A percentile compares a stretch with the other conserved stretches of the same genome.
Evolutionary conservation across 805 yeast species (phyloP).

Genomic region (Candida nemodendra): DNA sequence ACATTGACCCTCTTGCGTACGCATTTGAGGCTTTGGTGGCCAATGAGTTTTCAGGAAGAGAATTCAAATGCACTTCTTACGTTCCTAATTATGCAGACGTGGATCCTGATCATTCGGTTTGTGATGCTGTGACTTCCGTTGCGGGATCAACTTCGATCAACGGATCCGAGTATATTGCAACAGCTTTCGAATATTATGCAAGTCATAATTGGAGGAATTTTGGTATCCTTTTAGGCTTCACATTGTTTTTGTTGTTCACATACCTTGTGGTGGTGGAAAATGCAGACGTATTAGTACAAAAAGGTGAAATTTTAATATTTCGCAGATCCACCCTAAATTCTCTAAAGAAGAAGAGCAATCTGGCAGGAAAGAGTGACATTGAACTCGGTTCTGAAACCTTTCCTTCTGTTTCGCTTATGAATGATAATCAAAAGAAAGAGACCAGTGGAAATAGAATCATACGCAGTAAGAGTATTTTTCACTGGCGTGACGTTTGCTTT

Average conservation of each 20-base stretch:
- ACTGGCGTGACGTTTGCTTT: constrained; percentile 70
- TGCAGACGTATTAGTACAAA: constrained; percentile 57
- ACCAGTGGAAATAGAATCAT: constrained; percentile 29
- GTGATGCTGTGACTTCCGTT: no score
- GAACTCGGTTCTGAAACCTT: constrained; percentile 16
- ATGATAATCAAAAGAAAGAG: constrained; percentile 3
- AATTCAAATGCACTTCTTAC: constrained; percentile 41
- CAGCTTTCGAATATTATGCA: constrained; percentile 48
- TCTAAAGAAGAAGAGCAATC: constrained; percentile 35
- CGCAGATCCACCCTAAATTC: constrained; percentile 43
- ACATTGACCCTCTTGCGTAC: constrained; percentile 57
- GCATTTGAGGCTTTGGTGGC: constrained; percentile 55
- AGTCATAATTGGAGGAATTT: constrained; percentile 76
- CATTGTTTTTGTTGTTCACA: constrained; percentile 48
- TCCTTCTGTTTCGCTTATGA: neutral
- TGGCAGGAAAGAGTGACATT: constrained; percentile 19
- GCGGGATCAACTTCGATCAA: no score
- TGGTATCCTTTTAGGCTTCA: constrained; percentile 59
- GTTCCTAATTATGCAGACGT: no score
- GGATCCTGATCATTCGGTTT: no score
- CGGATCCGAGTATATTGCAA: no score
- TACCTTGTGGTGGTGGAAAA: constrained; percentile 54
- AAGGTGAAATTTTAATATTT: constrained; percentile 64
- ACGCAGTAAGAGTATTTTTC: constrained; percentile 68
- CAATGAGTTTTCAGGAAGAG: constrained; percentile 49